phyloP scores from a whole-genome alignment of 495 filamentous ascomycete genomes.

The Aspergillus cavernicola region DNA sequence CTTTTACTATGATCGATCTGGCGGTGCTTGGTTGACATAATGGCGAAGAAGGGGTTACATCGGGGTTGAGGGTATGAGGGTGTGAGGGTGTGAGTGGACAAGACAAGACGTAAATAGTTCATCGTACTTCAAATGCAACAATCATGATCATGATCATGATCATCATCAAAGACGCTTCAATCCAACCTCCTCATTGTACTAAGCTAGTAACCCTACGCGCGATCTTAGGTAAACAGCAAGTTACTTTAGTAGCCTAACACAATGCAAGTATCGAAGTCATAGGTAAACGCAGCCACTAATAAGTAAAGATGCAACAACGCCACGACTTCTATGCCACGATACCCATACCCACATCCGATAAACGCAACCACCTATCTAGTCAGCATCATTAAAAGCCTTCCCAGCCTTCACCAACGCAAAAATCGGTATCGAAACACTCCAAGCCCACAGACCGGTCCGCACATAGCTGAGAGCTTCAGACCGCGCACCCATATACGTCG shows the following conservation, averaged over 20 bases:
- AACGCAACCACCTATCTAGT: neutral
- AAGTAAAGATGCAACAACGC: too few species aligned
- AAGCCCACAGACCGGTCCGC: slow-evolving; percentile 26
- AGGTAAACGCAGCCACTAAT: too few species aligned
- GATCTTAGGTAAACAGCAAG: too few species aligned
- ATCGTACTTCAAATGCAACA: too few species aligned
- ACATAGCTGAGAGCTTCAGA: slow-evolving; percentile 24
- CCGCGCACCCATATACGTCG: slow-evolving; percentile 22
- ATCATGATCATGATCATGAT: too few species aligned
- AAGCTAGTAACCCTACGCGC: too few species aligned
- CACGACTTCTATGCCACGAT: too few species aligned
- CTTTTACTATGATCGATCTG: neutral
- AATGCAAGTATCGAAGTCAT: too few species aligned
- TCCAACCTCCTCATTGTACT: neutral
- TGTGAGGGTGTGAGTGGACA: neutral
- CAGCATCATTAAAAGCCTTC: slow-evolving; percentile 6
- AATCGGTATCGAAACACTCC: slow-evolving; percentile 27
- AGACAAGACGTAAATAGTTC: neutral
- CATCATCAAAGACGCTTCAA: neutral
- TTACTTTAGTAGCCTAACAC: too few species aligned
- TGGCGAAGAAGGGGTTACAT: too few species aligned
- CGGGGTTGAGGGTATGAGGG: too few species aligned
- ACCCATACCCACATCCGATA: neutral
- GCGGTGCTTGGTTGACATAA: too few species aligned
- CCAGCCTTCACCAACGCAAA: slow-evolving; percentile 21